Evolutionary conservation across 768 basidiomycete species (phyloP), one percentile per base, ranked within the genome.

Genomic region (Suillus discolor): DNA sequence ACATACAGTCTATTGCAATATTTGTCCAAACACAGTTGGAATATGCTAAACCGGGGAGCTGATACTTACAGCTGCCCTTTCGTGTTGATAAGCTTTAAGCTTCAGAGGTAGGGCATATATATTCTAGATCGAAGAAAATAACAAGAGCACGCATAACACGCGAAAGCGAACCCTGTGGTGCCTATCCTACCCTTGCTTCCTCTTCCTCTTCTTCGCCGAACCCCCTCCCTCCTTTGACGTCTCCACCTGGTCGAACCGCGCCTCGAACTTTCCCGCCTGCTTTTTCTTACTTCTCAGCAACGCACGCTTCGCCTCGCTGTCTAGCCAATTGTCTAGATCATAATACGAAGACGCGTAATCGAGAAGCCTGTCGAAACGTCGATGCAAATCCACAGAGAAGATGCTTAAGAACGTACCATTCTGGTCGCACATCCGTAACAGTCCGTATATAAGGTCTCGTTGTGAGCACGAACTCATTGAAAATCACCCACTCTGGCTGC

Each of bases 381-480:
- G 34, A 12, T 55, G 31, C 1, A 67, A 47, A 44, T 18, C 28
- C 63, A 47, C 62, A 63, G 41, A 59, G 12, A 20, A 20, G 54
- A 55, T 13, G 34, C 34, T 12, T 20, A 12, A n/a, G 20, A 6
- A 79, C 83, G 55, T 73, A 93, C 95, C 97, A 99, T 71, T 97
- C 95, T 2, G 90, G 84, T 73, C 85, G 83, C 63, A 97, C 85
- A 62, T 95, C 94, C 0, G 96, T 89, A 20, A 97, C 94, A 0
- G 93, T 96, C 36, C 97, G 89, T 73, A 99, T 95, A 72, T 91
- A 99, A 67, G 85, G 89, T 57, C 89, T 79, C 7, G 94, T 93
- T 11, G 96, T 99, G 69, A 98, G 79, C 12, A 98, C 95, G 70
- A 98, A 99, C 78, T 97, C 96, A 72, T 96, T 94, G 82, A 92